Evolutionary conservation across 495 filamentous ascomycete genomes (phyloP), one percentile per base, ranked within the genome.

Genomic region (Pyrenula massariospora): DNA sequence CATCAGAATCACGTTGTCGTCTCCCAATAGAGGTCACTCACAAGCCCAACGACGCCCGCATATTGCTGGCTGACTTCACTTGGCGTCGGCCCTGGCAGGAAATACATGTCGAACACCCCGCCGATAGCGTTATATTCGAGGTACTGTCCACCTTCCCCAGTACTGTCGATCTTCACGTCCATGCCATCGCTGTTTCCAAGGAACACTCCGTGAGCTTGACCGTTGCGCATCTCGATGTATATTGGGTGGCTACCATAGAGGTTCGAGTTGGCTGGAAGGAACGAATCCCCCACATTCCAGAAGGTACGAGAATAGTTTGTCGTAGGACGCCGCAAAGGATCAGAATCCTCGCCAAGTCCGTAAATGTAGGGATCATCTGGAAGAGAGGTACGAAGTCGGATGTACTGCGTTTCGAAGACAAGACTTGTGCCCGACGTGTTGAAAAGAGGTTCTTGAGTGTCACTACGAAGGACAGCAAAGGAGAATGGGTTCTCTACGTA

Each of bases 81-180:
- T 0, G 89, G 86, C 49, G 72, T 79, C 0, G 87, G 84, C 1
- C 89, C 90, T 54, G 84, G 76, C 20, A 93, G 65, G 71, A 94
- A 92, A 69, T 92, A 93, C 49, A 95, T 82, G 67, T 95, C 90
- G 10, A 95, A 58, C 15, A 93, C 77, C 22, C 90, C 90, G 48
- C 89, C 88, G 1, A 94, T 70, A 21, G 80, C 81, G 62, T 93
- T 91, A 72, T 92, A 95, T 69, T 94, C 87, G 25, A 94, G 77
- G 59, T 85, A 93, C 63, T 91, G 86, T 22, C 74, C 68, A 48
- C 19, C 42, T 48, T 48, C 11, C 24, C 71, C 68, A 12, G 76
- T 80, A 60, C 83, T 79, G 66, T 88, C 78, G 72, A 94, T 85
- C 61, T 86, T 85, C 71, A 95, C 76, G 58, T 95, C 89, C 86